Evolutionary conservation across 2,329 filamentous ascomycete genomes (phyloP), one percentile per base, ranked within the genome.

Genomic region (Ophiostoma sp.): DNA sequence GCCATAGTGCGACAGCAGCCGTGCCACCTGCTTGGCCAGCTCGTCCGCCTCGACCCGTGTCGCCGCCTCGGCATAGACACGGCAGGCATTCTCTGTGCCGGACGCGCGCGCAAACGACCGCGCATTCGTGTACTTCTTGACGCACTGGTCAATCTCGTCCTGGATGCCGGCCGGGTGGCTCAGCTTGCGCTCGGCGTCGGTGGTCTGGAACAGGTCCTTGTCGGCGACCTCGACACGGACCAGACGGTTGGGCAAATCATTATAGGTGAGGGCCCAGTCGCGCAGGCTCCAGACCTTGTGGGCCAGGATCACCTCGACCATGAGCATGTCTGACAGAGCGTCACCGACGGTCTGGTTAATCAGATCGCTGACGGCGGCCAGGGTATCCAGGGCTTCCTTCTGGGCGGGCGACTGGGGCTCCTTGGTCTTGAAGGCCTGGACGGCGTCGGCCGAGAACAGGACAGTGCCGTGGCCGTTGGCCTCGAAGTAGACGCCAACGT

Each of bases 311-410:
- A 95, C 93, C 83, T 99, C 96, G 52, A 98, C 95, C 79, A 99
- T 90, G 63, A 99, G 89, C 88, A 98, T 93, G 83, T 99, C 96
- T 0, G 94, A 97, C 73, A 99, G 88, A 64, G 96, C 96, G 80
- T 99, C 96, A 71, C 96, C 96, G 64, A 98, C 95, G 0, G 96
- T 96, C 85, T 99, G 96, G 87, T 99, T 99, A 86, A 99, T 97
- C 76, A 99, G 88, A 78, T 98, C 93, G 69, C 92, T 92, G 71
- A 97, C 88, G 12, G 94, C 95, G 71, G 89, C 87, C 0, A 99
- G 90, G 9, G 91, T 94, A 72, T 97, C 93, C 17, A 98, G 88
- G 1, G 95, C 93, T 78, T 94, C 92, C 80, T 95, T 93, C 82
- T 98, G 95, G 7, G 93, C 95, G 0, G 96, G 95, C 0, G 94